Evolutionary conservation across 2,329 filamentous ascomycete species (phyloP), one percentile per base, ranked within the genome.

Genomic region (Fusarium incarnatum): DNA sequence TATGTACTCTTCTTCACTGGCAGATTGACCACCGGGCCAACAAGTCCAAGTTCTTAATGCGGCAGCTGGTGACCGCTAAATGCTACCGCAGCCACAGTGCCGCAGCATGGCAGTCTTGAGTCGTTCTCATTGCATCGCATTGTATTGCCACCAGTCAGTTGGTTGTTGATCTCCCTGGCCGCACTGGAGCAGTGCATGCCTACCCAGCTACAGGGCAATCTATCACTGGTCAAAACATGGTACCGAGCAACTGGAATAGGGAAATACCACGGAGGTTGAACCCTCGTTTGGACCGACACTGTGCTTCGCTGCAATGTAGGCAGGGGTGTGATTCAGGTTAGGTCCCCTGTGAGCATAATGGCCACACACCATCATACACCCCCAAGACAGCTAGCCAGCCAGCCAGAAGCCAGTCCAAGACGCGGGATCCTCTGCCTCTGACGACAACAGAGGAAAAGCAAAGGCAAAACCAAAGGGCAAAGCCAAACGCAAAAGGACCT

Each of bases 241-340:
- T 68, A 67, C 67, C 67, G 57, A 62, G 46, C 49, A 62, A 34
- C 54, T 70, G 67, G 67, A 70, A 70, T 60, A 66, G 62, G 67
- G 67, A 67, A 70, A 70, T 70, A 70, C 67, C 63, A 70, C 67
- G 67, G 67, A 70, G 62, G 49, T 57, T 70, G 47, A 55, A 40
- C 67, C 58, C 16, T 56, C 48, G 67, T 70, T 60, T 34, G 63
- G 63, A 49, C 30, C 55, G 25, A 49, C 28, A 68, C 57, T 70
- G 67, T 64, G 30, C 61, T 64, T 32, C 46, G 58, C 56, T 70
- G 67, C 58, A 61, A 53, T 67, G 61, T 46, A 32, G 45, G 42
- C 67, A 70, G 67, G 67, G 53, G 54, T 54, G 41, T 41, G 44
- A 28, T 70, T 64, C 67, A 53, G 62, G 67, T 70, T 70, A 70